phyloP scores from a whole-genome alignment of 176 grass and related monocot species.

The Triticum urartu region DNA sequence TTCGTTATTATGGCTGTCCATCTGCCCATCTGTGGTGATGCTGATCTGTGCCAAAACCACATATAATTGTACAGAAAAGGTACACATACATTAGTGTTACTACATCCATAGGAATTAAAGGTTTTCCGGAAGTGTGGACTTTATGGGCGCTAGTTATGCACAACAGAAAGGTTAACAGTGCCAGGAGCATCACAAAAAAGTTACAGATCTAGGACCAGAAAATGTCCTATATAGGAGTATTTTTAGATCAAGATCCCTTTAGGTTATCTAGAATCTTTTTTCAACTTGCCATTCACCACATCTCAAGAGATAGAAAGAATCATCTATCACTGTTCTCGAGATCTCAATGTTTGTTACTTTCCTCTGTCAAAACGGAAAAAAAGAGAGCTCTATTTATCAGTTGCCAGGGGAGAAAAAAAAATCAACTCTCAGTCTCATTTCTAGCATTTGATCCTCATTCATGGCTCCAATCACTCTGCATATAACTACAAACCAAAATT shows the following conservation, averaged over 20 bases:
- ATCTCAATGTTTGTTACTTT: background rate
- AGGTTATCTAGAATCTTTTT: constrained; percentile 15
- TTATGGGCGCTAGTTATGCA: background rate
- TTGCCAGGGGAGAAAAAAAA: background rate
- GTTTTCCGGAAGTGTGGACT: background rate
- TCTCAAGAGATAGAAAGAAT: background rate
- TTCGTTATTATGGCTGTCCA: background rate
- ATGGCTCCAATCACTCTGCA: too few relatives aligned
- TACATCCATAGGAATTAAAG: background rate
- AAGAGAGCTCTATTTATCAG: background rate
- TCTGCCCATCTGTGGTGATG: background rate
- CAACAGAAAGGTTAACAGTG: background rate
- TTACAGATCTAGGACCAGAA: background rate
- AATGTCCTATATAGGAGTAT: background rate
- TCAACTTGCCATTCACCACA: background rate
- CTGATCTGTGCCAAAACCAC: background rate
- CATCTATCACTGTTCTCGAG: background rate
- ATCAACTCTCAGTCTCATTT: too few relatives aligned
- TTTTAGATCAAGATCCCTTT: constrained; percentile 11
- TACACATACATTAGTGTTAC: background rate
- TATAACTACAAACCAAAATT: too few relatives aligned
- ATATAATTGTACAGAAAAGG: background rate
- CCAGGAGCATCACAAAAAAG: background rate
- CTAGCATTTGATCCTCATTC: too few relatives aligned
- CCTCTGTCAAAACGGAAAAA: background rate